Base-by-base conservation (phyloP, 140 eudicot genomes). In the Stevia rebaudiana region DNA sequence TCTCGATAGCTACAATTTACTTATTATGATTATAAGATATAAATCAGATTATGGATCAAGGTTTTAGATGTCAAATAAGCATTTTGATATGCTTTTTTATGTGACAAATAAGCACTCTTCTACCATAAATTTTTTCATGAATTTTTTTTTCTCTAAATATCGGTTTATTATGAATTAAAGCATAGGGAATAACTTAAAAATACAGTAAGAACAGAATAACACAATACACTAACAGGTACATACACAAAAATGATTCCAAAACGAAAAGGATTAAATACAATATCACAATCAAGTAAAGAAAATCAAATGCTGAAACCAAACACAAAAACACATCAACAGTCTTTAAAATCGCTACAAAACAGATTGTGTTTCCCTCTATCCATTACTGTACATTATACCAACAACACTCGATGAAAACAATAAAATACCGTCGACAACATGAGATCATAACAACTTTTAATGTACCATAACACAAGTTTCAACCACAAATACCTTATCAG, bases 361-460 rank as follows among this genome's bases (percentile, higher is more conserved):
- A 71, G 63, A 58, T 67, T 53, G 3, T 42, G 50, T 28, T 15
- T 51, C 65, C 25, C 25, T 47, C 51, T 30, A 71, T 80, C 74
- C 58, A 66, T 42, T 74, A 67, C 84, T 86, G 81, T 82, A 85
- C 94, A 82, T 77, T 40, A 67, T 79, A 23, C 61, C 68, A 47
- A 24, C 63, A 71, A 18, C 73, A 69, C 78, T 41, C 67, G 3
- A 65, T 61, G n/a, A 60, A 72, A 73, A 61, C 21, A 16, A 30
- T 19, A 55, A 42, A 61, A 49, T 6, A 68, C 63, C 61, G 39
- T 21, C 43, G 53, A 78, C 81, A 69, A 61, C 83, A 78, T 62
- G 68, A 74, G 25, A 63, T 59, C 72, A 30, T 68, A 56, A 62
- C 37, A 18, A 64, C 40, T 55, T 33, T 23, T 61, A 60, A 65